Evolutionary conservation across 2,329 filamentous ascomycete species (phyloP), one percentile per base, ranked within the genome.

Genomic region (Nemania sp.): DNA sequence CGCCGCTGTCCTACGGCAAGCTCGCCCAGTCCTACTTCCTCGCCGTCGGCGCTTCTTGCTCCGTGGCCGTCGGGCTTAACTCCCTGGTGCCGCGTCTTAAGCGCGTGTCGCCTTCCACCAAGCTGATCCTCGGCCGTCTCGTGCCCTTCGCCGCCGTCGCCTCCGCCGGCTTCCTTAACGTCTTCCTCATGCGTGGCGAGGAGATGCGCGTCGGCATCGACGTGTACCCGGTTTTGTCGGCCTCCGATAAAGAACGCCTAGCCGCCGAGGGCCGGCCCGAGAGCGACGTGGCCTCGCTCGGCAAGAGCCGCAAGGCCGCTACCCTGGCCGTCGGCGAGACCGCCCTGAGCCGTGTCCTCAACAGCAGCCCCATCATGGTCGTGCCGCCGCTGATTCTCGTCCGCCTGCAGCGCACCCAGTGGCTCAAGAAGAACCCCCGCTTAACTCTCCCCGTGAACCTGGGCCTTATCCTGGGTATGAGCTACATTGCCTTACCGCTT

Each of bases 121-220:
- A 86, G 56, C 80, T 87, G 33, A 84, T 95, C 17, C 84, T 97
- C 2, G 81, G 84, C 49, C 86, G 94, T n/a, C 82, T 99, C 7
- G 92, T 97, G 6, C 94, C 94, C 22, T 99, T 99, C 69, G 94
- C 93, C 0, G 94, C 94, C 11, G 94, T 99, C 9, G 93, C 93
- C 24, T 89, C 86, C 54, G 94, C 94, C 3, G 92, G 91, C 66
- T 91, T 86, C 1, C 80, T 99, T 59, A 99, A 99, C 73, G 94
- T 97, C 22, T 95, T 97, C 74, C 82, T 99, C 50, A 99, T 99
- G 94, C 90, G 94, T 55, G 88, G 91, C 60, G 93, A 97, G 73
- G 94, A 99, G 76, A 97, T 99, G 65, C 83, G 89, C 67, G 84
- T 83, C 57, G 94, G 94, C 47, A 99, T 99, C 67, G 90, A 97